Conservation (phyloP, 495 filamentous ascomycete species). For the Penicillium angulare region DNA sequence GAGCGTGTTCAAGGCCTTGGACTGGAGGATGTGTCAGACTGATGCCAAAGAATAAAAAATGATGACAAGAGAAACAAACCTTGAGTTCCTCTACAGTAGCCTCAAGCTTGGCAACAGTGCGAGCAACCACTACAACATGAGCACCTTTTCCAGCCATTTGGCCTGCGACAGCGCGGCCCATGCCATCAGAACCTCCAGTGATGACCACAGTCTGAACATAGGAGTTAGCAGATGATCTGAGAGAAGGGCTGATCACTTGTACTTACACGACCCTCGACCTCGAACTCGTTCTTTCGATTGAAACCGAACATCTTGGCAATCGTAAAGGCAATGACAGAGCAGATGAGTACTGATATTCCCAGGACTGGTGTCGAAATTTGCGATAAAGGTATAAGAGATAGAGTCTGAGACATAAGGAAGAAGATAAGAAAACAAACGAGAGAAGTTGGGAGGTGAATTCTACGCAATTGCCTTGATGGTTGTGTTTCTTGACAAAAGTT, state of each 20-base stretch:
- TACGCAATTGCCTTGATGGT: slow-evolving; percentile 2
- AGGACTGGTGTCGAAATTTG: slow-evolving; percentile 27
- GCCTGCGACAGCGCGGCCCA: slow-evolving; percentile 73
- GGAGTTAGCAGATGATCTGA: slow-evolving; percentile 9
- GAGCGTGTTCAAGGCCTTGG: slow-evolving; percentile 55
- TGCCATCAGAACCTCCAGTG: slow-evolving; percentile 90
- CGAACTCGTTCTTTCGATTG: slow-evolving; percentile 67
- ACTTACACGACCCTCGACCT: slow-evolving; percentile 75
- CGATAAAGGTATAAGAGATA: slow-evolving; percentile 24
- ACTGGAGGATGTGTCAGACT: slow-evolving; percentile 35
- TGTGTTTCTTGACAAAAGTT: slow-evolving; percentile 1
- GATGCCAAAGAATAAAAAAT: not conserved
- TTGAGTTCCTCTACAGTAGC: slow-evolving; percentile 63
- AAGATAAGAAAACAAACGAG: slow-evolving; percentile 13
- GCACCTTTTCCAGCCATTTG: slow-evolving; percentile 82
- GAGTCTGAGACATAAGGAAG: slow-evolving; percentile 30
- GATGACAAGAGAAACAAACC: slow-evolving; percentile 33
- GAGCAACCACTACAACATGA: slow-evolving; percentile 79
- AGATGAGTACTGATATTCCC: slow-evolving; percentile 44
- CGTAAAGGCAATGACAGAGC: slow-evolving; percentile 44
- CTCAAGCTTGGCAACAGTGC: slow-evolving; percentile 73
- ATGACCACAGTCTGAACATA: slow-evolving; percentile 70
- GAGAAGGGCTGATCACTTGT: not conserved
- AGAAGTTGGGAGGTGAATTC: not conserved
- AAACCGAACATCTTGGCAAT: slow-evolving; percentile 65